A percentile compares a stretch with the other conserved stretches of the same genome.
phyloP scores from a whole-genome alignment of 768 basidiomycete genomes.

The Termitomyces sp. region DNA sequence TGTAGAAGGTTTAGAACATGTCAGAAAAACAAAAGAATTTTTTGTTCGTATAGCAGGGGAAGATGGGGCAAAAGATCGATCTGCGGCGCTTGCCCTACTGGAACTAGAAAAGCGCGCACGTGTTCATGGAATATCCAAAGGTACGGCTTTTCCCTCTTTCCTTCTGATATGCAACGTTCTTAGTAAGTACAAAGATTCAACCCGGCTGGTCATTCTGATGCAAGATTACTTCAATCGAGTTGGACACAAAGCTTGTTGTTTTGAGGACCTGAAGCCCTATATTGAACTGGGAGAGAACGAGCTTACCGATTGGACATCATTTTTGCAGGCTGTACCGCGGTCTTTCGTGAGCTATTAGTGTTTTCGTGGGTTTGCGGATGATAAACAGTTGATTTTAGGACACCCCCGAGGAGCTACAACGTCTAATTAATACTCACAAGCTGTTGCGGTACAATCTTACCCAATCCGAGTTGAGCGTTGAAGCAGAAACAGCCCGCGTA shows the following conservation, averaged over 20 bases:
- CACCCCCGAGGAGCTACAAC: conserved; percentile 49
- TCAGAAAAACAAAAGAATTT: conserved; percentile 42
- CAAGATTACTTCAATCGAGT: conserved; percentile 66
- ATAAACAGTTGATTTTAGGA: conserved; percentile 29
- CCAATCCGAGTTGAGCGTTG: conserved; percentile 43
- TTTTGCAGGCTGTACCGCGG: conserved; percentile 42
- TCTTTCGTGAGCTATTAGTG: conserved; percentile 37
- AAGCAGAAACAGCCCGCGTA: conserved; percentile 50
- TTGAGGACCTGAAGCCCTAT: conserved; percentile 78
- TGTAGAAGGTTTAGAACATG: conserved; percentile 28
- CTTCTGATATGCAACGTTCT: not conserved
- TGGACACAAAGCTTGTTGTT: conserved; percentile 81
- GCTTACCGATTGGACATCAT: conserved; percentile 44
- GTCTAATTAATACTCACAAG: conserved; percentile 72
- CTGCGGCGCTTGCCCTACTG: conserved; percentile 65
- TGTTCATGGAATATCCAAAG: conserved; percentile 40
- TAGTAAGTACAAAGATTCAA: conserved; percentile 30
- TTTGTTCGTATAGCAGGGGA: conserved; percentile 52
- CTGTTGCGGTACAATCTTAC: conserved; percentile 58
- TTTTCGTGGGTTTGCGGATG: not conserved
- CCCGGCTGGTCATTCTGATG: conserved; percentile 42
- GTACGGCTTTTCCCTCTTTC: conserved; percentile 20
- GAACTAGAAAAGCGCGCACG: conserved; percentile 67
- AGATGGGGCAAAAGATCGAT: conserved; percentile 71
- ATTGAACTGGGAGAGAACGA: conserved; percentile 43